Base-by-base conservation (phyloP, 176 grass and related monocot genomes). In the Tillandsia fasciculata region DNA sequence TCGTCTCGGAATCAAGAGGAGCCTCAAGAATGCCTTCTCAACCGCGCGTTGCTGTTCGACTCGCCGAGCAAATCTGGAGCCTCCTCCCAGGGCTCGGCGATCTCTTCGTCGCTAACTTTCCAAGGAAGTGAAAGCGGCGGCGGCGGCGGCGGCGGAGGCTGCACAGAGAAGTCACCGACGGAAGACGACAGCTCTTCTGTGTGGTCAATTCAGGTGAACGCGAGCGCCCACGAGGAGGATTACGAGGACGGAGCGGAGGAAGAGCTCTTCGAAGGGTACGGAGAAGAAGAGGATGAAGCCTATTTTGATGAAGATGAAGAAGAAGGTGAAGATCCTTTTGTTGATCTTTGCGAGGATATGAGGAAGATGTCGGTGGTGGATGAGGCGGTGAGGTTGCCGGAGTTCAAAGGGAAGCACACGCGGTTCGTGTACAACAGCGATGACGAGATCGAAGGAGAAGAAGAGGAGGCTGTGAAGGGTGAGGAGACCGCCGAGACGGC, bases 361-460 rank as follows among this genome's bases (percentile, higher is more conserved):
- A 82, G 59, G 76, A 91, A 79, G 81, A 83, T 90, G 77, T 26
- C 73, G 0, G 81, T 90, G 66, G 10, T 76, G n/a, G 76, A 73
- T 10, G 79, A 80, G 28, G 29, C 68, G 48, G 63, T 49, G 4
- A 74, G 63, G 26, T 71, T 78, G 80, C 78, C 64, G 49, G 78
- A 64, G 13, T 90, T 84, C 50, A 77, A 84, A 64, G 87, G 91
- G 13, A 90, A 65, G 83, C 91, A 90, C 87, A 84, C 76, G 17
- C 73, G 87, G 59, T 95, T 95, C 79, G 52, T 95, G 66, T 95
- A 95, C 74, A 84, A 85, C 76, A 90, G 87, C 23, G 84, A 95
- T 20, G 91, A 74, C 14, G 87, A 95, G 78, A 84, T 90, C 24
- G 87, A 90, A 66, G 67, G 65, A 66, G 78, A 87, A 66, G 78